Evolutionary conservation across 805 yeast species (phyloP).

Genomic region (Pichia phayaonensis): DNA sequence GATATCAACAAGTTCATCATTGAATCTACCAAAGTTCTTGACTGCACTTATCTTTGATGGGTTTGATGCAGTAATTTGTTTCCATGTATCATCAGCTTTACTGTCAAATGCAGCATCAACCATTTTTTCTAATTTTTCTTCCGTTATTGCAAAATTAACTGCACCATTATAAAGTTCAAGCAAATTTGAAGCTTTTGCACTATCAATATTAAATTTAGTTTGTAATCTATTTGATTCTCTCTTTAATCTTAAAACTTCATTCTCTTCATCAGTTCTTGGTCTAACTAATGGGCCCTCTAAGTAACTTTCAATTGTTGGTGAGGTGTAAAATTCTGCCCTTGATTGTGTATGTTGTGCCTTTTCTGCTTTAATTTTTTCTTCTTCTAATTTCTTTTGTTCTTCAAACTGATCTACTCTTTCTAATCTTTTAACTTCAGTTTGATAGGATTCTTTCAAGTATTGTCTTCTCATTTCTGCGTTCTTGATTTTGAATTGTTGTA

Average conservation of each 20-base stretch:
- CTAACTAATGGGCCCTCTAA: conserved; percentile 65
- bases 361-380: conserved; percentile 24
- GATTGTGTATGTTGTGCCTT: conserved; percentile 31
- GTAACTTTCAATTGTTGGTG: conserved; percentile 70
- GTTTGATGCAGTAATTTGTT: conserved; percentile 12
- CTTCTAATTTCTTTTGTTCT: conserved; percentile 18
- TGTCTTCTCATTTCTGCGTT: conserved; percentile 63
- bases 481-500: conserved; percentile 40
- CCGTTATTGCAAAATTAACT: conserved; percentile 63
- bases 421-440: conserved; percentile 31
- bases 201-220: conserved; percentile 43
- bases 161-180: conserved; percentile 69
- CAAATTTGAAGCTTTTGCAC: conserved; percentile 46
- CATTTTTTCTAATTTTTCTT: conserved; percentile 50
- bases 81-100: conserved; percentile 27
- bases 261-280: conserved; percentile 66
- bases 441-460: conserved; percentile 56
- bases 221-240: conserved; percentile 60
- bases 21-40: conserved; percentile 19
- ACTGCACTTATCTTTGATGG: conserved; percentile 18
- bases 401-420: conserved; percentile 24
- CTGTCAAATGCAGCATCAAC: conserved; percentile 47
- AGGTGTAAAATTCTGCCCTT: conserved; percentile 54
- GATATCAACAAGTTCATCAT: conserved; percentile 21
- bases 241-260: conserved; percentile 46